phyloP scores from a whole-genome alignment of 306 rosid genomes.

The Ormosia emarginata region DNA sequence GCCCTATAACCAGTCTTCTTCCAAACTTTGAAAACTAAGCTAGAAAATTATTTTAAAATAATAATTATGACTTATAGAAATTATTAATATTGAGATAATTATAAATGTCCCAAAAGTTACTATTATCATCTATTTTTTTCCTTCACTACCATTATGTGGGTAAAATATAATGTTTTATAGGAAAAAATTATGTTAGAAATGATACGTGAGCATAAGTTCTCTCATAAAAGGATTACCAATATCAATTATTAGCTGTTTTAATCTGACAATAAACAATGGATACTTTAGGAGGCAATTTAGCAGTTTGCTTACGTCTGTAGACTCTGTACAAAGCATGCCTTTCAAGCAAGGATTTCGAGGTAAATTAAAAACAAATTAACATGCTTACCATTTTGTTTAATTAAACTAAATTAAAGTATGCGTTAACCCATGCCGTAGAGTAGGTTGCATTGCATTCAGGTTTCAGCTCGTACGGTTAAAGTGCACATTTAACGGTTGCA shows the following conservation, averaged over 20 bases:
- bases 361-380: slow-evolving; percentile 26
- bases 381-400: slow-evolving; percentile 15
- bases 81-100: no score
- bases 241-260: neutral
- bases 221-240: no score
- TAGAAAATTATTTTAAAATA: no score
- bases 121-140: neutral
- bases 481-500: neutral
- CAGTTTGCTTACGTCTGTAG: slow-evolving; percentile 34
- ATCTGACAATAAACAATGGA: neutral
- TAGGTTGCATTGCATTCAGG: slow-evolving; percentile 19
- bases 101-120: neutral
- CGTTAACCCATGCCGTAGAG: slow-evolving; percentile 40
- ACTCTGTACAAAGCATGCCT: slow-evolving; percentile 45
- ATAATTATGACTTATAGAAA: no score
- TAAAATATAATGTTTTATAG: no score
- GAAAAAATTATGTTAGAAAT: no score
- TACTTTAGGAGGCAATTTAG: neutral
- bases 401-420: neutral
- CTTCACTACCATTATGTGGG: no score
- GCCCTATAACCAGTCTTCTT: no score
- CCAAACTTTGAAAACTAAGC: no score
- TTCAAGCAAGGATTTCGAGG: slow-evolving; percentile 44
- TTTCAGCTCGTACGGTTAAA: slow-evolving; percentile 24
- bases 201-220: no score